These are phyloP conservation scores for Ustilago crameri DNA, from an alignment of 1,284 basidiomycete species.

Conservation along the genomic window DNA sequence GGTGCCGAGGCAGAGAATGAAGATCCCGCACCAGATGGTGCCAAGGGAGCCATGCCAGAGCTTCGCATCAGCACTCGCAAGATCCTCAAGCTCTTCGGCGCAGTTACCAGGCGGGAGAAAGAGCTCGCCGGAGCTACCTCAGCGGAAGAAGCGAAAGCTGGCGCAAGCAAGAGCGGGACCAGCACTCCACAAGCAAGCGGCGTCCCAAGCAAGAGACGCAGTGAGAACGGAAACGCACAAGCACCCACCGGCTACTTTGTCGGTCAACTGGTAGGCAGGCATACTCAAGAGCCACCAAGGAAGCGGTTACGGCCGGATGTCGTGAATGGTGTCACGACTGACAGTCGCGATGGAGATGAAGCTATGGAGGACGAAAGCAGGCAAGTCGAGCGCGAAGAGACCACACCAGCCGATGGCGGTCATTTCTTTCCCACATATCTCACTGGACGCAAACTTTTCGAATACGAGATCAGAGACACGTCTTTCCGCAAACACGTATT, in stretches of 20 bases:
- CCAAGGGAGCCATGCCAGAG: slow-evolving; percentile 47
- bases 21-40: slow-evolving; percentile 54
- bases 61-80: slow-evolving; percentile 44
- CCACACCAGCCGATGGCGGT: slow-evolving; percentile 67
- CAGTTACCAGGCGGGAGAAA: slow-evolving; percentile 48
- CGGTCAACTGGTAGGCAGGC: slow-evolving; percentile 21
- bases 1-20: slow-evolving; percentile 20
- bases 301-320: slow-evolving; percentile 41
- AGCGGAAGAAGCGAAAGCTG: slow-evolving; percentile 32
- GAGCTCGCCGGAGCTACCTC: slow-evolving; percentile 48
- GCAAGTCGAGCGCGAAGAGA: slow-evolving; percentile 7
- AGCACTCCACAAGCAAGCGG: slow-evolving; percentile 7
- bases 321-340: slow-evolving; percentile 15
- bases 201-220: slow-evolving; percentile 18
- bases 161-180: slow-evolving; percentile 4
- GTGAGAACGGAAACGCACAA: neutral
- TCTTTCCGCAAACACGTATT: slow-evolving; percentile 90
- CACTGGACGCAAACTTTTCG: slow-evolving; percentile 83
- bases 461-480: slow-evolving; percentile 85
- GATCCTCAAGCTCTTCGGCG: slow-evolving; percentile 54
- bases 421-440: slow-evolving; percentile 93
- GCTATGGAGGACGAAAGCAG: slow-evolving; percentile 12
- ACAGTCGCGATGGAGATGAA: slow-evolving; percentile 1
- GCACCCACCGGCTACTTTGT: slow-evolving; percentile 29
- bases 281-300: slow-evolving; percentile 7